Evolutionary conservation across 2,329 filamentous ascomycete genomes (phyloP), one percentile per base, ranked within the genome.

Genomic region (Neofusicoccum cordaticola): DNA sequence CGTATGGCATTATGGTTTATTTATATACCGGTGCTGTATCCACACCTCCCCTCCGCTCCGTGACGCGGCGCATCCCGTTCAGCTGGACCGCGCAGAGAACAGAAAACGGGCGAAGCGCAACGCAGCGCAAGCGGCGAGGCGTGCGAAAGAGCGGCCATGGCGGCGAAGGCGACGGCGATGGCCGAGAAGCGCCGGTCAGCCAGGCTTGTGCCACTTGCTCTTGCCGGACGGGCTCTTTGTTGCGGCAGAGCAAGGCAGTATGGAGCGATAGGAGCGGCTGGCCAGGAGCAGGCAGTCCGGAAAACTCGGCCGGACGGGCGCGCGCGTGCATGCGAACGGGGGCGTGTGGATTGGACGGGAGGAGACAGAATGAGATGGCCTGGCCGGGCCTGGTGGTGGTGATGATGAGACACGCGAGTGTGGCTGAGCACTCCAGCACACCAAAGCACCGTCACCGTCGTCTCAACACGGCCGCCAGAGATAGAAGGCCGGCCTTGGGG

Each of bases 1-100:
- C 52, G 15, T 35, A 12, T 42, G 47, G 47, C 47, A 27, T 3
- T 50, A 50, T 50, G 34, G 17, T 50, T 45, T 58, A 58, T 58
- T 58, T 58, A 44, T 58, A 58, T 58, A 57, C 37, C n/a, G 19
- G 31, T 57, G n/a, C 31, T n/a, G 52, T 42, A 31, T 34, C 52
- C 52, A 44, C 51, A 17, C 15, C 48, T n/a, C 27, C 35, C 48
- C 48, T 27, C 7, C 17, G 17, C 17, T 17, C 9, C 47, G 22
- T 12, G 8, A 12, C 27, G 12, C 50, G 35, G 50, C 34, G 34
- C 35, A 53, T 37, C 52, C 52, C 52, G 52, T 27, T 44, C 53
- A 58, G 53, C 53, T 58, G 39, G 39, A 17, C 7, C 12, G 42
- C 4, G 17, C 15, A 45, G 17, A 17, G 27, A 12, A 4, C 12